These are phyloP conservation scores for Saccharomyces paradoxus DNA, from an alignment of 805 yeast genomes.

Conservation along the genomic window DNA sequence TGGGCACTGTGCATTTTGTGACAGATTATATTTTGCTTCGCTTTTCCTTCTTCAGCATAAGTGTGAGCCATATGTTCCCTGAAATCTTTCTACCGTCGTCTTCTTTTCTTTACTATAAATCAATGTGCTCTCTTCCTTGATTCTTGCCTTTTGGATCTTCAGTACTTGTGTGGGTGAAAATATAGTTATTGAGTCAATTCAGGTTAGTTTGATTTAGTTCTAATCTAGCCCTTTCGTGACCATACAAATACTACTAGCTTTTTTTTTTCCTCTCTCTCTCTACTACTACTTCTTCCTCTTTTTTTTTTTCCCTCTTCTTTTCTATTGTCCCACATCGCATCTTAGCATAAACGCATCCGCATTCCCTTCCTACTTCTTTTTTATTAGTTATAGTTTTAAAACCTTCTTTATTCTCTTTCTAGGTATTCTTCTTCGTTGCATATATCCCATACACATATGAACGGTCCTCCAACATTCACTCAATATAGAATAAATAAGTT, in stretches of 20 bases:
- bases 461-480: background rate
- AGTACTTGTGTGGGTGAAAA: background rate
- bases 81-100: background rate
- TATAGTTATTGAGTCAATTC: background rate
- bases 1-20: background rate
- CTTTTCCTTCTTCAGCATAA: background rate
- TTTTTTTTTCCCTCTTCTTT: background rate
- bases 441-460: background rate
- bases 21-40: background rate
- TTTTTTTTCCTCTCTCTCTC: background rate
- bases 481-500: conserved; percentile 12
- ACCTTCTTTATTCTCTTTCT: background rate
- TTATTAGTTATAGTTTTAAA: background rate
- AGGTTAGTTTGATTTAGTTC: background rate
- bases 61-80: background rate
- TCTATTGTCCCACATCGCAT: background rate
- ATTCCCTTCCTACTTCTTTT: background rate
- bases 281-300: background rate
- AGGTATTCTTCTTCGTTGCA: background rate
- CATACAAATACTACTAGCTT: background rate
- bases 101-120: background rate
- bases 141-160: background rate
- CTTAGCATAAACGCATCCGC: background rate
- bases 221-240: background rate
- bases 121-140: background rate